Conservation (phyloP, 1,139 yeast species). For the Blastobotrys persicus region DNA sequence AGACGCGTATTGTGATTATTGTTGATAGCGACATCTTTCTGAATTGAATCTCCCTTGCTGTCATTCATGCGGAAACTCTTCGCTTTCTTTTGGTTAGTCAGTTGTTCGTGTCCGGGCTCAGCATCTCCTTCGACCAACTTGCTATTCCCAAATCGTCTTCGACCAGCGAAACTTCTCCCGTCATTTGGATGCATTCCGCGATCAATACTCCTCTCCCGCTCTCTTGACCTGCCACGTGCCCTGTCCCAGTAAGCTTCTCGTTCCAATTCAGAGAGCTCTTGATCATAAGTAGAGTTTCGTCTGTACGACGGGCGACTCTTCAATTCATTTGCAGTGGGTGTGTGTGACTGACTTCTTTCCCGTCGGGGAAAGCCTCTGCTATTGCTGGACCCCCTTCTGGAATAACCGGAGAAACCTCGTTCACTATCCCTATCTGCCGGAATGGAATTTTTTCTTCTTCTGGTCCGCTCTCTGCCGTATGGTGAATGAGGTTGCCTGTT, state of each 20-base stretch:
- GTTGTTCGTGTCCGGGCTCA: no score
- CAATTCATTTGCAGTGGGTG: not conserved
- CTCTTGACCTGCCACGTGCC: not conserved
- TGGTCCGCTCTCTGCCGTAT: not conserved
- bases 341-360: not conserved
- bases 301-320: not conserved
- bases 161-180: not conserved
- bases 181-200: not conserved
- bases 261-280: not conserved
- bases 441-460: not conserved
- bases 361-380: not conserved
- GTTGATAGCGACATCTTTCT: not conserved
- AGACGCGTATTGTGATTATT: not conserved
- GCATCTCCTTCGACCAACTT: not conserved
- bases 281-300: not conserved
- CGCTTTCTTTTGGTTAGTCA: no score
- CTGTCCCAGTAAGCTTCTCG: not conserved
- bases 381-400: not conserved
- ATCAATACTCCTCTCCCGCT: not conserved
- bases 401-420: not conserved
- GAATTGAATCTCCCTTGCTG: no score
- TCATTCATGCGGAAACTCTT: no score
- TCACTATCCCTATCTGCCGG: not conserved
- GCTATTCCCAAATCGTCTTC: not conserved
- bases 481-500: not conserved